A percentile compares a stretch with the other conserved stretches of the same genome.
Evolutionary conservation across 2,329 filamentous ascomycete genomes (phyloP).

Genomic region (Plectosphaerella cucumerina): DNA sequence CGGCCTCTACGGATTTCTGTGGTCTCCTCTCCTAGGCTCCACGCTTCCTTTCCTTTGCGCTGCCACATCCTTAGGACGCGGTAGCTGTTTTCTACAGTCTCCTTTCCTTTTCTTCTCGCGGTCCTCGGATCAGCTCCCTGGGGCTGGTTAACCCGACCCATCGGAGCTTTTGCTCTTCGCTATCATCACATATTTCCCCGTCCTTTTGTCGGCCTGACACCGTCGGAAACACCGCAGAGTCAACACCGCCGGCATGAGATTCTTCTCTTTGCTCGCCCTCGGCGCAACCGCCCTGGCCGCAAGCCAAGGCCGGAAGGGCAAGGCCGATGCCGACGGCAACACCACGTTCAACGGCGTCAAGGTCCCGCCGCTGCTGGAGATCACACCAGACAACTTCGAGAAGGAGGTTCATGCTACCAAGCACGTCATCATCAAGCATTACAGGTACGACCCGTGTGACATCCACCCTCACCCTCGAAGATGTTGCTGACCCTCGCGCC

Average conservation of each 20-base stretch:
- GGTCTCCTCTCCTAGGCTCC: too few relatives aligned
- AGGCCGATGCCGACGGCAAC: constrained; percentile 27
- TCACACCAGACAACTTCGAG: constrained; percentile 55
- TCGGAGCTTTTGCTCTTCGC: constrained; percentile 1
- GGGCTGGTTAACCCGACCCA: too few relatives aligned
- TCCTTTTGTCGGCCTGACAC: constrained; percentile 6
- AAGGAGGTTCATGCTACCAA: constrained; percentile 49
- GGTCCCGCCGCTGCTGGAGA: constrained; percentile 61
- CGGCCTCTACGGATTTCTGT: too few relatives aligned
- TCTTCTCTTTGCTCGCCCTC: constrained; percentile 41
- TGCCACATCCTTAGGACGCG: too few relatives aligned
- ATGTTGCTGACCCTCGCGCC: constrained; percentile 17
- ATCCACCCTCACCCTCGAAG: neutral
- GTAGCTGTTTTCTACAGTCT: too few relatives aligned
- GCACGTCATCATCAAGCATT: constrained; percentile 59
- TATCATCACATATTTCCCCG: constrained; percentile 6
- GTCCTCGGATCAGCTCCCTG: constrained; percentile 8
- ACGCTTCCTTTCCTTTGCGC: too few relatives aligned
- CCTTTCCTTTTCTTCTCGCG: constrained; percentile 8
- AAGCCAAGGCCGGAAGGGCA: constrained; percentile 31
- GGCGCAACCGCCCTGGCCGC: constrained; percentile 37
- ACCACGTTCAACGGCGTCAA: constrained; percentile 64
- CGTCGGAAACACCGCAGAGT: neutral
- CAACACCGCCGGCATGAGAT: constrained; percentile 34
- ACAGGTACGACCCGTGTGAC: constrained; percentile 48